Conservation (phyloP, 176 grass and related monocot genomes). For the Ensete glaucum region DNA sequence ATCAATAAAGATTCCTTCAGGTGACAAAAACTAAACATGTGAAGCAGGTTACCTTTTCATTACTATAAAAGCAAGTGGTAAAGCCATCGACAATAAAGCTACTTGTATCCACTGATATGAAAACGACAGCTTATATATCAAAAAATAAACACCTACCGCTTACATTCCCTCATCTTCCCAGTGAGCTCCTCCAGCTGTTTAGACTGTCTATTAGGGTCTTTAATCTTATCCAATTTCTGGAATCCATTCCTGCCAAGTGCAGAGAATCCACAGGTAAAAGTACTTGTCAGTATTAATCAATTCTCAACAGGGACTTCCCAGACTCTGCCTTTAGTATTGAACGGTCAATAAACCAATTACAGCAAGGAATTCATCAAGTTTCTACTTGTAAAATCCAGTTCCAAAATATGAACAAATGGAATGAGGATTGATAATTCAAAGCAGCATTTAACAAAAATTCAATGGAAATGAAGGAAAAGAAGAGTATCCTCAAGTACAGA, state of each 20-base stretch:
- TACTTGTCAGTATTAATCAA: background rate
- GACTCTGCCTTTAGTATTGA: background rate
- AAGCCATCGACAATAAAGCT: background rate
- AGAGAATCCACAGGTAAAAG: background rate
- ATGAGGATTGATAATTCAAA: background rate
- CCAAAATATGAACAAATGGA: background rate
- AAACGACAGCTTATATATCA: too few species aligned
- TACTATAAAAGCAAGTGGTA: background rate
- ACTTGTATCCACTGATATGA: background rate
- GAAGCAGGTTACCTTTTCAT: too few species aligned
- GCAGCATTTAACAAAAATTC: background rate
- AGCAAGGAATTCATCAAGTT: background rate
- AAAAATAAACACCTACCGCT: slow-evolving; percentile 36
- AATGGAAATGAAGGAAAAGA: background rate
- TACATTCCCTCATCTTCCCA: slow-evolving; percentile 92
- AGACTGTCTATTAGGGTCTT: slow-evolving; percentile 86
- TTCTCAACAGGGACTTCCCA: background rate
- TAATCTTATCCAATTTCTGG: slow-evolving; percentile 98
- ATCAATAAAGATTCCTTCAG: background rate
- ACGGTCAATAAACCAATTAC: background rate
- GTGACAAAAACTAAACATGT: background rate
- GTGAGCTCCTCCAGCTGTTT: slow-evolving; percentile 91
- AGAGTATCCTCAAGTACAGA: background rate
- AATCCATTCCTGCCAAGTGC: slow-evolving; percentile 72
- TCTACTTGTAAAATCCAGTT: background rate